phyloP scores from a whole-genome alignment of 2,329 filamentous ascomycete genomes.

The Venturiaceae sp. region DNA sequence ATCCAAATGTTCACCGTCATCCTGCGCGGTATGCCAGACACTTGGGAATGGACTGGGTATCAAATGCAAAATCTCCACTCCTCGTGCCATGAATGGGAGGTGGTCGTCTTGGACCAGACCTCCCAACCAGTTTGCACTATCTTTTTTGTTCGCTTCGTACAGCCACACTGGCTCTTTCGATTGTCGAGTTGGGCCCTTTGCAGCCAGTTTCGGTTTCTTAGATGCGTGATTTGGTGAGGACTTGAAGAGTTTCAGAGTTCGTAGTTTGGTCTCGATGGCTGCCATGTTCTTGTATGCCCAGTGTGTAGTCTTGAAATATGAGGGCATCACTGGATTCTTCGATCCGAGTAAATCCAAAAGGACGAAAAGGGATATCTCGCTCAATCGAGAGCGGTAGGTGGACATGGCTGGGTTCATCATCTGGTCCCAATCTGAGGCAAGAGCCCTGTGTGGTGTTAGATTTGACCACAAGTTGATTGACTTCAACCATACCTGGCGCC shows the following conservation, averaged over 20 bases:
- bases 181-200: slow-evolving; percentile 15
- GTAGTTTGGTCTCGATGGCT: slow-evolving; percentile 62
- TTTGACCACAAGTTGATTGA: neutral
- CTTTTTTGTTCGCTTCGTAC: slow-evolving; percentile 47
- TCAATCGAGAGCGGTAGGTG: slow-evolving; percentile 57
- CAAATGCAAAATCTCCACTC: slow-evolving; percentile 81
- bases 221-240: slow-evolving; percentile 43
- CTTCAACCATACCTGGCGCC: slow-evolving; percentile 56
- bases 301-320: slow-evolving; percentile 82
- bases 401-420: slow-evolving; percentile 60
- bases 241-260: slow-evolving; percentile 56
- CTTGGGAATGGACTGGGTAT: slow-evolving; percentile 75
- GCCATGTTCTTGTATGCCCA: slow-evolving; percentile 84
- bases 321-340: slow-evolving; percentile 60
- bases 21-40: slow-evolving; percentile 79
- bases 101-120: slow-evolving; percentile 75
- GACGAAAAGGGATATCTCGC: slow-evolving; percentile 20
- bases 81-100: slow-evolving; percentile 76
- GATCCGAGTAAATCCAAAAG: slow-evolving; percentile 83
- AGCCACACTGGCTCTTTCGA: slow-evolving; percentile 47
- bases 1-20: slow-evolving; percentile 80
- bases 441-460: slow-evolving; percentile 32
- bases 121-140: slow-evolving; percentile 39
- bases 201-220: slow-evolving; percentile 21
- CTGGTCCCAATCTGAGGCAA: slow-evolving; percentile 74